These are phyloP conservation scores for Miscanthus lutarioriparius DNA, from an alignment of 176 grass and related monocot genomes.

Conservation along the genomic window DNA sequence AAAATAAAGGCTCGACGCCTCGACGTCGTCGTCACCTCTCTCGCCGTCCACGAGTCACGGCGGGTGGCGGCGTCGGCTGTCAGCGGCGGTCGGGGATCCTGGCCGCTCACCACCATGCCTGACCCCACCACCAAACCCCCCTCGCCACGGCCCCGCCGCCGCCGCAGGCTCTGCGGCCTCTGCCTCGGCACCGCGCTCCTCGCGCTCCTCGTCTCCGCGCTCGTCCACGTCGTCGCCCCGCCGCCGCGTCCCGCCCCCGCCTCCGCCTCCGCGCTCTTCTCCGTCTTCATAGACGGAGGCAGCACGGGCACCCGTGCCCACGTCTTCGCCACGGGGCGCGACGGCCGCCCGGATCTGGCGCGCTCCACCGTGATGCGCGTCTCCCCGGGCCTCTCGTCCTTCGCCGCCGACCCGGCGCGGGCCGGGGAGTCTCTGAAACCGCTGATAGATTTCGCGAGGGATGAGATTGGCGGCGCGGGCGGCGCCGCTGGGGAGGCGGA, in stretches of 20 bases:
- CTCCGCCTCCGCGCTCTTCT: conserved; percentile 33
- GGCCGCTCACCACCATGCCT: conserved; percentile 34
- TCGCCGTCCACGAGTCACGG: conserved; percentile 46
- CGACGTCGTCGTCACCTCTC: conserved; percentile 42
- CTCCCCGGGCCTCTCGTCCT: conserved; percentile 76
- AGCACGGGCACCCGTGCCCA: conserved; percentile 85
- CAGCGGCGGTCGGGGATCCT: conserved; percentile 16
- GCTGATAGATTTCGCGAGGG: conserved; percentile 61
- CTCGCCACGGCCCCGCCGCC: conserved; percentile 30
- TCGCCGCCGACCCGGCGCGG: conserved; percentile 37
- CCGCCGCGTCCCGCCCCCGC: not conserved
- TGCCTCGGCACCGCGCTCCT: conserved; percentile 50
- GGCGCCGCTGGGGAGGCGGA: conserved; percentile 42
- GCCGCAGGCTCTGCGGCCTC: conserved; percentile 42
- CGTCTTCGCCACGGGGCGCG: conserved; percentile 54
- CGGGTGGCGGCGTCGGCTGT: conserved; percentile 46
- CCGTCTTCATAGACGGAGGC: conserved; percentile 73
- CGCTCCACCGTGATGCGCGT: conserved; percentile 68
- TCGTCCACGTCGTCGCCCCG: conserved; percentile 34
- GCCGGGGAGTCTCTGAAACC: conserved; percentile 56
- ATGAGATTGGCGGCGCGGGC: conserved; percentile 38
- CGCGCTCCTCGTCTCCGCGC: conserved; percentile 38
- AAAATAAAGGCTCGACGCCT: conserved; percentile 32
- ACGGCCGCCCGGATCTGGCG: conserved; percentile 67
- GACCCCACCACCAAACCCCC: conserved; percentile 43